Percentiles rank a stretch among this genome's conserved stretches.
These are phyloP conservation scores for Knufia petricola DNA, from an alignment of 2,329 filamentous ascomycete species.

Conservation along the genomic window DNA sequence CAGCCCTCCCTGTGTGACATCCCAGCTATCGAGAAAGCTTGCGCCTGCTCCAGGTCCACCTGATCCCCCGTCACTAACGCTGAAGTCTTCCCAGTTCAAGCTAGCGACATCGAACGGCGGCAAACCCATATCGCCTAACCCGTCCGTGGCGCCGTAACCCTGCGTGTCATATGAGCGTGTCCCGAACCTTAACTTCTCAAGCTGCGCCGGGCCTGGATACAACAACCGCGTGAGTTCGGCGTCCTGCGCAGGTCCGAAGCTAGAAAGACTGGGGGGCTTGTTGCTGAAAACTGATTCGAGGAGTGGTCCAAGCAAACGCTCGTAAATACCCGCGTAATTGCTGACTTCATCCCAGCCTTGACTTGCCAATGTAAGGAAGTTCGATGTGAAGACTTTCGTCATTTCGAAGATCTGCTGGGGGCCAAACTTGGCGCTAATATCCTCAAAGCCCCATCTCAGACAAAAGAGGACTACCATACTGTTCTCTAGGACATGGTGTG, in stretches of 20 bases:
- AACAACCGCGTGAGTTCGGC: slow-evolving; percentile 22
- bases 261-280: slow-evolving; percentile 19
- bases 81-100: slow-evolving; percentile 23
- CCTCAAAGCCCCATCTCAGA: slow-evolving; percentile 26
- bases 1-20: slow-evolving; percentile 1
- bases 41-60: slow-evolving; percentile 10
- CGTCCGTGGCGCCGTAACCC: not conserved
- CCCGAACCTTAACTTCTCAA: slow-evolving; percentile 23
- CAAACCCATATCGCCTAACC: slow-evolving; percentile 30
- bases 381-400: slow-evolving; percentile 27
- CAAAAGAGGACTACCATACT: slow-evolving; percentile 27
- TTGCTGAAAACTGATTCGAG: slow-evolving; percentile 26
- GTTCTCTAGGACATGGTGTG: slow-evolving; percentile 23
- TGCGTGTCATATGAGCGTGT: slow-evolving; percentile 9
- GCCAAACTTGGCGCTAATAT: slow-evolving; percentile 24
- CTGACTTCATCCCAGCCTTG: slow-evolving; percentile 28
- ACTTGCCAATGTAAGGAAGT: slow-evolving; percentile 26
- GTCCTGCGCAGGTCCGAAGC: slow-evolving; percentile 23
- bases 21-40: slow-evolving; percentile 5
- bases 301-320: slow-evolving; percentile 25
- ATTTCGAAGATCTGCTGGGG: slow-evolving; percentile 27
- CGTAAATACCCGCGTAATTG: slow-evolving; percentile 25
- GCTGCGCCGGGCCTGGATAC: slow-evolving; percentile 23
- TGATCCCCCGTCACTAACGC: slow-evolving; percentile 20
- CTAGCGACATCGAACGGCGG: slow-evolving; percentile 25